Evolutionary conservation across 495 filamentous ascomycete species (phyloP).

Genomic region (Aspergillus carlsbadensis): DNA sequence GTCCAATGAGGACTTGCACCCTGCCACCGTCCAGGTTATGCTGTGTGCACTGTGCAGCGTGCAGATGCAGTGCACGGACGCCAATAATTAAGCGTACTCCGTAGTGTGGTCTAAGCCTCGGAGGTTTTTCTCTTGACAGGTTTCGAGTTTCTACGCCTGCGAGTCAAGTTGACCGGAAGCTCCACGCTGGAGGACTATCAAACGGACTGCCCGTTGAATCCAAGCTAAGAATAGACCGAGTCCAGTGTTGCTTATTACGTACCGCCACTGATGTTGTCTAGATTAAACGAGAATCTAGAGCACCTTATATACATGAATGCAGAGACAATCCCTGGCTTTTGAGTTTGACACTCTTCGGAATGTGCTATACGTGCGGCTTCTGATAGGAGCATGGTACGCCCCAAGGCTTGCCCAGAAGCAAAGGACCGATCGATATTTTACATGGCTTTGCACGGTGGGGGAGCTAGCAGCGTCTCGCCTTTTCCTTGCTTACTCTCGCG

Average conservation of each 20-base stretch:
- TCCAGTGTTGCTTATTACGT: not conserved
- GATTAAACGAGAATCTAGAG: not conserved
- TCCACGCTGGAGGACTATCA: not conserved
- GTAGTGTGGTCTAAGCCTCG: constrained; percentile 3
- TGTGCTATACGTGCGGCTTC: not conserved
- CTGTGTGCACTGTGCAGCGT: too few species aligned
- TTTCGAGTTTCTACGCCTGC: not conserved
- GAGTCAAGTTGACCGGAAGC: not conserved
- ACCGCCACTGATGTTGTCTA: not conserved
- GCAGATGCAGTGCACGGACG: constrained; percentile 9
- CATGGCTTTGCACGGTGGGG: constrained; percentile 3
- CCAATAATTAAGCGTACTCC: not conserved
- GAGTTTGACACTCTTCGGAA: not conserved
- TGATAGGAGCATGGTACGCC: constrained; percentile 2
- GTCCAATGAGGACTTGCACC: not conserved
- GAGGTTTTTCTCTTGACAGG: not conserved
- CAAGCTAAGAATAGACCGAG: not conserved
- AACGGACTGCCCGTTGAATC: not conserved
- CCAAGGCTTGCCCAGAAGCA: not conserved
- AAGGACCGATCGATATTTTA: constrained; percentile 4
- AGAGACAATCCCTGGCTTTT: not conserved
- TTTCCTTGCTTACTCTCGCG: not conserved
- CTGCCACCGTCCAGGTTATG: not conserved
- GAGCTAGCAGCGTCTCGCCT: not conserved
- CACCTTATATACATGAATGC: not conserved